Evolutionary conservation across 2,329 filamentous ascomycete genomes (phyloP), one percentile per base, ranked within the genome.

Genomic region (Talaromyces sp.): DNA sequence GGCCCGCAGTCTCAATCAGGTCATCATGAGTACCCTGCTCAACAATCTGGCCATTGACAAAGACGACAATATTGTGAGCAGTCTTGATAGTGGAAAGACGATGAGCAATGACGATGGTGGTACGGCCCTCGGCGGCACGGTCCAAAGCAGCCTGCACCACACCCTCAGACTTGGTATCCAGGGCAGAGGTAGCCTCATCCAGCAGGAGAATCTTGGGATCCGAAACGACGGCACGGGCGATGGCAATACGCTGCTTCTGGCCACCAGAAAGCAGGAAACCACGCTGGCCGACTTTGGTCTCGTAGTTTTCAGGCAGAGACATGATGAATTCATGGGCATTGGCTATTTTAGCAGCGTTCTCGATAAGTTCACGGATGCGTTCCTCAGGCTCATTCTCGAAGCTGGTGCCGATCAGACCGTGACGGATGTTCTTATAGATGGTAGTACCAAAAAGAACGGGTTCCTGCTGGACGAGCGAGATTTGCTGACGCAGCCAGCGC

Each of bases 211-310:
- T 88, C 80, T 93, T 96, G 0, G 94, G 94, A 71, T 97, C 91
- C 19, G 90, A 94, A 35, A 97, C 92, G 64, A 97, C 87, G 45
- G 93, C 93, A 72, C 93, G 85, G 8, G 94, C 93, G 77, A 98
- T 97, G 13, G 94, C 93, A 73, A 98, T 96, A 71, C 95, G 91
- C 78, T 98, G 95, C 77, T 97, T 97, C 78, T 99, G 95, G 41
- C 95, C 95, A 75, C 95, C 95, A 63, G 92, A 96, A 9, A 99
- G 84, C 61, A 97, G 81, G 75, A 97, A 96, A 10, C 95, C 95
- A 67, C 93, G 89, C 77, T 98, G 93, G 64, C 95, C 95, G n/a
- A 98, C 94, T 69, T 96, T 88, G 0, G 95, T 98, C 69, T 97
- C 19, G 87, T 72, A 98, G 1, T 91, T 90, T 70, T 98, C 90